These are phyloP conservation scores for Colletotrichum sojae DNA, from an alignment of 2,329 filamentous ascomycete species.

Conservation along the genomic window DNA sequence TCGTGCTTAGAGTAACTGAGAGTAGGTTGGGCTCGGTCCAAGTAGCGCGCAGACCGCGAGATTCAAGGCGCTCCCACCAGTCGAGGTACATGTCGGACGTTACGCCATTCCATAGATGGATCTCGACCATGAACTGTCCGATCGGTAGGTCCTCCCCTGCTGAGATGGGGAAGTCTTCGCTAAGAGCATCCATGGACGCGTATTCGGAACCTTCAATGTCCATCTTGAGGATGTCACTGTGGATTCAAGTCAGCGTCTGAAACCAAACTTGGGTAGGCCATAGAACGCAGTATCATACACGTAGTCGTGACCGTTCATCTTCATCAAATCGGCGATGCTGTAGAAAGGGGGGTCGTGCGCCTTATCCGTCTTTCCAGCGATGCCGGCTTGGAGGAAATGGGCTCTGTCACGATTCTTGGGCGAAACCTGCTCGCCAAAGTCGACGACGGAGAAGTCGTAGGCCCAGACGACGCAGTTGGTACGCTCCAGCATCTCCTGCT, in stretches of 20 bases:
- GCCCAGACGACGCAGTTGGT: slow-evolving; percentile 56
- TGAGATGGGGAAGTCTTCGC: slow-evolving; percentile 42
- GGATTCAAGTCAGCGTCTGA: slow-evolving; percentile 17
- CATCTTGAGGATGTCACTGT: slow-evolving; percentile 56
- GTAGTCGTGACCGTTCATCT: slow-evolving; percentile 54
- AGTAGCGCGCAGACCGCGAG: slow-evolving; percentile 43
- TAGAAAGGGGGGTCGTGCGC: slow-evolving; percentile 48
- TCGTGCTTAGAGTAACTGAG: slow-evolving; percentile 40
- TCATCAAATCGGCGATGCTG: slow-evolving; percentile 54
- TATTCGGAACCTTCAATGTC: slow-evolving; percentile 57
- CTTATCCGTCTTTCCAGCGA: slow-evolving; percentile 47
- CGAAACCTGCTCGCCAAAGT: slow-evolving; percentile 50
- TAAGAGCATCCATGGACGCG: slow-evolving; percentile 47
- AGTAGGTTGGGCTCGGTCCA: slow-evolving; percentile 47
- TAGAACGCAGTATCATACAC: slow-evolving; percentile 43
- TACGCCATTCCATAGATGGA: slow-evolving; percentile 39
- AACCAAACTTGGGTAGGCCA: neutral
- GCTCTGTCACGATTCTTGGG: slow-evolving; percentile 44
- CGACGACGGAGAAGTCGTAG: slow-evolving; percentile 54
- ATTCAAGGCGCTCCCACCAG: slow-evolving; percentile 46
- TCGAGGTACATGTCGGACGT: slow-evolving; percentile 40
- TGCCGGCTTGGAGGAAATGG: slow-evolving; percentile 52
- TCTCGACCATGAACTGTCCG: slow-evolving; percentile 43
- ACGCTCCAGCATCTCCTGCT: slow-evolving; percentile 54
- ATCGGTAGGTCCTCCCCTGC: slow-evolving; percentile 39